These are phyloP conservation scores for Syzygium jambos DNA, from an alignment of 345 rosid species.

Conservation along the genomic window DNA sequence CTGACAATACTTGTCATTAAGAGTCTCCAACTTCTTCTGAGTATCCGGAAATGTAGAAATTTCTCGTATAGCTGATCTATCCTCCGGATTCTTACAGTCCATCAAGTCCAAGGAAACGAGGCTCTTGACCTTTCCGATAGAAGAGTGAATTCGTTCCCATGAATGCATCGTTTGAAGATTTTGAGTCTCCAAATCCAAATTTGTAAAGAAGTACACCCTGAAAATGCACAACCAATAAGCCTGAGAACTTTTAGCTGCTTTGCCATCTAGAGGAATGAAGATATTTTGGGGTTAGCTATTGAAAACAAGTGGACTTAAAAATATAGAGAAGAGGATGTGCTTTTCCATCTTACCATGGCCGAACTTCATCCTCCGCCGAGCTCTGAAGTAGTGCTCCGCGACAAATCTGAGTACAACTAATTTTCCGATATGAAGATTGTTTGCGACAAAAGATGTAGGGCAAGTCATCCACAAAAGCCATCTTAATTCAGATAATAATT, in stretches of 20 bases:
- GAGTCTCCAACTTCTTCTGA: neutral
- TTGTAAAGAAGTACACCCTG: neutral
- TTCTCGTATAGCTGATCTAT: neutral
- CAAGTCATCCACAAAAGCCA: neutral
- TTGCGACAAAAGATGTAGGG: neutral
- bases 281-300: neutral
- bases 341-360: neutral
- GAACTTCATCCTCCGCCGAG: neutral
- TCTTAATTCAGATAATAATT: neutral
- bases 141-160: neutral
- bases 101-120: neutral
- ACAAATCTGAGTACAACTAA: neutral
- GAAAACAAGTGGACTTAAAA: neutral
- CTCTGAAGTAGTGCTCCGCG: neutral
- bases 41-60: neutral
- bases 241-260: neutral
- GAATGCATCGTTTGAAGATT: neutral
- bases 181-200: neutral
- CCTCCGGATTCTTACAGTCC: neutral
- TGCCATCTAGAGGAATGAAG: neutral
- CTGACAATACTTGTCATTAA: neutral
- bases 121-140: neutral
- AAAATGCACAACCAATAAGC: neutral
- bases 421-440: neutral
- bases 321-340: neutral